Evolutionary conservation across 345 rosid species (phyloP), one percentile per base, ranked within the genome.

Genomic region (Eucalyptus erythrocorys): DNA sequence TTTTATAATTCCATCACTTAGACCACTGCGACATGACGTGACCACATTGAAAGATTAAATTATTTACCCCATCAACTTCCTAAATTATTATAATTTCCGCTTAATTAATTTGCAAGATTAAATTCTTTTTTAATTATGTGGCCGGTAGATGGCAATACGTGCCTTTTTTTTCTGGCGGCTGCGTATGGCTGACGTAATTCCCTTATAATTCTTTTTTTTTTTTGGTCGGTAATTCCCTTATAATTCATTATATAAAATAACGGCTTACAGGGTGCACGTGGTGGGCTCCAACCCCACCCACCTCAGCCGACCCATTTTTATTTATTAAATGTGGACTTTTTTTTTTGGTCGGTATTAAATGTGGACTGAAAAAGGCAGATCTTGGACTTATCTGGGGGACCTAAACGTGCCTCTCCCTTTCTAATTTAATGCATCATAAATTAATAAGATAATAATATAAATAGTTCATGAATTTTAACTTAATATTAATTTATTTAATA

Each of bases 381-480:
- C 30, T 55, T 55, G 61, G 61, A 24, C 61, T 55, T 55, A 55
- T 55, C 30, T 55, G 12, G 30, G 30, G 61, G 61, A 24, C 61
- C 30, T 55, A 22, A 55, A 55, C 61, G 61, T 24, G 61, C 5
- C 61, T 55, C 24, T 55, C 30, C 12, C 61, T 24, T 55, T 55
- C 30, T 10, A 55, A 24, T 55, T 55, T 55, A 55, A 55, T 55
- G 13, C 27, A 55, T 55, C 30, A 55, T 55, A 55, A 55, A 55
- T 55, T 55, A 55, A 24, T 24, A 3, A 5, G 13, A 55, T 22
- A 55, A 55, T 22, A 22, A 4, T 24, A 24, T 55, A 55, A 55
- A 55, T 55, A 24, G 6, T 24, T 1, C 13, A 8, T 24, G 1
- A 0, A 0, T 4, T 55, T 10, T 10, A 22, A 10, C 2, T 51